phyloP scores from a whole-genome alignment of 1,284 basidiomycete species.

The Apiotrichum domesticum region DNA sequence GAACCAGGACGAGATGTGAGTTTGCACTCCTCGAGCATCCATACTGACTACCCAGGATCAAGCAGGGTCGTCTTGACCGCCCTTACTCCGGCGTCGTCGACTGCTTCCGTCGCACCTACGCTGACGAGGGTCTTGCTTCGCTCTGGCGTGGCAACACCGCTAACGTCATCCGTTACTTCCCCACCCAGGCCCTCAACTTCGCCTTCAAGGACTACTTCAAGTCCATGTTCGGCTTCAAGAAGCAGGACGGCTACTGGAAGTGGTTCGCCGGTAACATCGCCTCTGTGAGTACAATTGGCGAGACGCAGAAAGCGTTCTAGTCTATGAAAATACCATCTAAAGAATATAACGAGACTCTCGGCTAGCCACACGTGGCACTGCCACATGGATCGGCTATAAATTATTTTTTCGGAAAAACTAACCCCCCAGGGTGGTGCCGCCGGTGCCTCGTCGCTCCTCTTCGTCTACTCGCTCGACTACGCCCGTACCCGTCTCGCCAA shows the following conservation, averaged over 20 bases:
- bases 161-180: slow-evolving; percentile 98
- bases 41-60: slow-evolving; percentile 56
- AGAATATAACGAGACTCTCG: no score
- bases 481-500: slow-evolving; percentile 95
- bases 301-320: no score
- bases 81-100: slow-evolving; percentile 92
- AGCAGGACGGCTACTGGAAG: slow-evolving; percentile 78
- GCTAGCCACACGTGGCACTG: no score
- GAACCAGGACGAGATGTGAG: slow-evolving; percentile 65
- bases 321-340: no score
- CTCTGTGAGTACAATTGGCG: slow-evolving; percentile 46
- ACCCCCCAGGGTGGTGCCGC: slow-evolving; percentile 76
- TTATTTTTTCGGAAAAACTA: slow-evolving; percentile 1
- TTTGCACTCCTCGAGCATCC: background rate
- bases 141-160: slow-evolving; percentile 95
- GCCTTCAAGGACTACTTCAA: slow-evolving; percentile 99
- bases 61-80: slow-evolving; percentile 83
- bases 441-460: slow-evolving; percentile 89
- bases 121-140: slow-evolving; percentile 82
- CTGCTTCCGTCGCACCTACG: slow-evolving; percentile 80
- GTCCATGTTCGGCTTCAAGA: slow-evolving; percentile 86
- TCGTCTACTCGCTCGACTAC: slow-evolving; percentile 93
- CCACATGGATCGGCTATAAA: no score
- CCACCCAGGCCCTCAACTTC: slow-evolving; percentile 92
- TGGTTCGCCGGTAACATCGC: slow-evolving; percentile 90